Evolutionary conservation across 805 yeast species (phyloP).

Genomic region (Kuraishia floccosa): DNA sequence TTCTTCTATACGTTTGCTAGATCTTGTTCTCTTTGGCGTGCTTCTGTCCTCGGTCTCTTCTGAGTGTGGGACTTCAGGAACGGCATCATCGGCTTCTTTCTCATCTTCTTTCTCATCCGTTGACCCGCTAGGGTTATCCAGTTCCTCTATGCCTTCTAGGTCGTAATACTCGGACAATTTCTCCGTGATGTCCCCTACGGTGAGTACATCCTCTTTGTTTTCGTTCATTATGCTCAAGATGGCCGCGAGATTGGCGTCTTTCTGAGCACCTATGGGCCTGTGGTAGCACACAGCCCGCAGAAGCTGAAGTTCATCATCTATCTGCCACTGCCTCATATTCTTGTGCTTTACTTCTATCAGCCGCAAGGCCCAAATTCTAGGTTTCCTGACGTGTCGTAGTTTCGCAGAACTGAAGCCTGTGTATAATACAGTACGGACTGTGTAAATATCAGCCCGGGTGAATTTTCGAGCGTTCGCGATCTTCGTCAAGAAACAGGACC

Average conservation of each 20-base stretch:
- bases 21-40: slow-evolving; percentile 1
- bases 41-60: neutral
- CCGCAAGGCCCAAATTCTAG: no score
- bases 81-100: slow-evolving; percentile 8
- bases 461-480: neutral
- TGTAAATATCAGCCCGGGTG: no score
- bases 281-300: slow-evolving; percentile 50
- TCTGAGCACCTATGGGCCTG: slow-evolving; percentile 55
- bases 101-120: slow-evolving; percentile 7
- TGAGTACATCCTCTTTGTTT: slow-evolving; percentile 14
- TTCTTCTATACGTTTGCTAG: no score
- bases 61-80: slow-evolving; percentile 1
- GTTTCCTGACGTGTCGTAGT: no score
- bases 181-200: slow-evolving; percentile 44
- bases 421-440: no score
- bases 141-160: slow-evolving; percentile 41
- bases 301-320: slow-evolving; percentile 51
- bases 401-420: no score
- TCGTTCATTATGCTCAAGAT: slow-evolving; percentile 18
- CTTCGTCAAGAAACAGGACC: neutral
- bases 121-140: slow-evolving; percentile 25
- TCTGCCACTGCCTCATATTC: slow-evolving; percentile 34
- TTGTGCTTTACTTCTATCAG: no score
- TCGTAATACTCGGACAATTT: slow-evolving; percentile 44
- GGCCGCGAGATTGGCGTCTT: slow-evolving; percentile 26